Evolutionary conservation across 2,329 filamentous ascomycete species (phyloP), one percentile per base, ranked within the genome.

Genomic region (Paraconiothyrium sp.): DNA sequence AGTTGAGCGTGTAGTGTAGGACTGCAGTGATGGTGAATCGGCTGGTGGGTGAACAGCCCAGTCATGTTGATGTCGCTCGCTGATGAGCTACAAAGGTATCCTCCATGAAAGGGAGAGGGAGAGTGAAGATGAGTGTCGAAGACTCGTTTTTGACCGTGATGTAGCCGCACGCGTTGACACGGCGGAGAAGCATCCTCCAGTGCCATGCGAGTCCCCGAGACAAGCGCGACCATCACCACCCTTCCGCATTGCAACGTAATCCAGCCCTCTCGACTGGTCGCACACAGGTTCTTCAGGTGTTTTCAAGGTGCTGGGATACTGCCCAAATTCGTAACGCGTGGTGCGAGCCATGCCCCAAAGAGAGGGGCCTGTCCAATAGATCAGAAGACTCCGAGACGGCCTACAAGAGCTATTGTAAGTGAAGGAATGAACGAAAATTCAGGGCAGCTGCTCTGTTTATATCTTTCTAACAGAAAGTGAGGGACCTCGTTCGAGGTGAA

Each of bases 1-100:
- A 34, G 16, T 46, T 4, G 16, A 16, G 35, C 3, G 0, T 35
- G 4, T 2, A 4, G 7, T 24, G 9, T 20, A 27, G 20, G 41
- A 8, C 22, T 46, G 27, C 24, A 27, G 52, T 46, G 52, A 55
- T 14, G 30, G 52, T 55, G 41, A 46, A 46, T 35, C 8, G 20
- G 8, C 5, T 16, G 22, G 49, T 24, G 34, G 16, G 11, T 32
- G 22, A 54, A 32, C 51, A 30, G 16, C 22, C 24, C 2, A 16
- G 13, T 14, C 51, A 43, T 34, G 24, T 20, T n/a, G 37, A 14
- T n/a, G 44, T 44, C 10, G 10, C 48, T 22, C 32, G 32, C 16
- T 37, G 32, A 51, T 22, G 13, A 13, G 30, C 7, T 35, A 1
- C 1, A 50, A 14, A 6, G 37, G 2, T n/a, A 1, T 13, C 16